These are phyloP conservation scores for Neoboletus magnificus DNA, from an alignment of 768 basidiomycete genomes.

Conservation along the genomic window DNA sequence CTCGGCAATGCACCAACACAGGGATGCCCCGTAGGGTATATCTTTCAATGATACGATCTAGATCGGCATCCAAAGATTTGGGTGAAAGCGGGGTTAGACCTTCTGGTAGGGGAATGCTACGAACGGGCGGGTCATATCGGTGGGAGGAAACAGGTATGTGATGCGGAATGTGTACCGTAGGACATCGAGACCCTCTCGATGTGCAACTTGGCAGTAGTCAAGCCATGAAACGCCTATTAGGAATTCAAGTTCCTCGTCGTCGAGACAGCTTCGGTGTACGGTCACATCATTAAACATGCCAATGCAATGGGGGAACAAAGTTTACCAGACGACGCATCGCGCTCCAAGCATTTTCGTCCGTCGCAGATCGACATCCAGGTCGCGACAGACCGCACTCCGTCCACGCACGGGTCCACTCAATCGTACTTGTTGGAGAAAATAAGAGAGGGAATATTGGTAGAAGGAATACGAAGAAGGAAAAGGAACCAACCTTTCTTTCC, in stretches of 20 bases:
- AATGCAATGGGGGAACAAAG: neutral
- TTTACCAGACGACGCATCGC: constrained; percentile 77
- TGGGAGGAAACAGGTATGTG: neutral
- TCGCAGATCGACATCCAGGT: constrained; percentile 70
- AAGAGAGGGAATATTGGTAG: neutral
- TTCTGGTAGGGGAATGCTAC: constrained; percentile 85
- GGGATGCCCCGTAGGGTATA: constrained; percentile 74
- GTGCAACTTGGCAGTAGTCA: constrained; percentile 65
- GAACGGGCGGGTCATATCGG: neutral
- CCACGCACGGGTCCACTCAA: constrained; percentile 74
- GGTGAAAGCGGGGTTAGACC: constrained; percentile 73
- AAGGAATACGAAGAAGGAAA: neutral
- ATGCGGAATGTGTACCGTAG: constrained; percentile 51
- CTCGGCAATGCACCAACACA: constrained; percentile 87
- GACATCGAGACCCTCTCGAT: constrained; percentile 68
- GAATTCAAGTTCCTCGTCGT: constrained; percentile 78
- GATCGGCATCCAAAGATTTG: constrained; percentile 57
- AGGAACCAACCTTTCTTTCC: constrained; percentile 76
- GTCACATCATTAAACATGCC: neutral
- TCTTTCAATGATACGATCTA: constrained; percentile 58
- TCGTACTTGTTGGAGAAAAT: constrained; percentile 46
- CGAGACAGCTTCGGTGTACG: constrained; percentile 60
- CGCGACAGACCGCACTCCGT: constrained; percentile 77
- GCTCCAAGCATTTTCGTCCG: constrained; percentile 75
- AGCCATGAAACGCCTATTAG: constrained; percentile 80